Base-by-base conservation (phyloP, 2,329 filamentous ascomycete genomes). In the Chrysosporium keratinophilum region DNA sequence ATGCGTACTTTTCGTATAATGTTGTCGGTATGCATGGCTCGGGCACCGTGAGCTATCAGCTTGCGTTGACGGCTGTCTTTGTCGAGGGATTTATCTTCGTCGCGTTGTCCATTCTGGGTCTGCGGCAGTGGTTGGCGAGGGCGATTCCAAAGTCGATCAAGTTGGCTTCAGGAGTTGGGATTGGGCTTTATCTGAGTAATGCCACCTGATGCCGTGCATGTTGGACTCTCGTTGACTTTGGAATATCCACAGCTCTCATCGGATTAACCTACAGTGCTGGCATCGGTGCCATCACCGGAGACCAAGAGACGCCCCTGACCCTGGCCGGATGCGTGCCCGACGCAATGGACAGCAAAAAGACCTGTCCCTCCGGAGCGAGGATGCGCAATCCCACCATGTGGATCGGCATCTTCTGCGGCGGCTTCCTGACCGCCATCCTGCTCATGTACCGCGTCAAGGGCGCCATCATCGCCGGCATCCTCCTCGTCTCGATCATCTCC, bases 401-500 rank as follows among this genome's bases (percentile, higher is more conserved):
- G 88, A 77, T 94, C 50, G 88, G 88, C 37, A 89, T 94, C 62
- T 93, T 94, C 74, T 87, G 85, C 61, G 87, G 88, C 42, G 87
- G 88, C 56, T 78, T 94, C 58, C 71, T 94, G 47, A 94, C 88
- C 0, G 83, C 84, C 33, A 72, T 93, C 59, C 73, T 94, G 52
- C 86, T 91, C 83, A 79, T 90, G 74, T 94, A 88, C 69, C 83
- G 87, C 17, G 81, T 94, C 69, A 91, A 91, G 72, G 88, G 88
- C 55, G 88, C 88, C 54, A 85, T 95, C 62, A 89, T 94, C 62
- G 78, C 81, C 35, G 88, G 88, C 37, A 93, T 94, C 59, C 67
- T 90, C 23, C 79, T 94, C 23, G 88, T 94, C 54, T 88, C 84
- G 58, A 84, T 94, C 69, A 88, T 93, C 67, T 94, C 87, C 7